A percentile compares a stretch with the other conserved stretches of the same genome.
phyloP scores from a whole-genome alignment of 176 grass and related monocot species.

The Oryza punctata region DNA sequence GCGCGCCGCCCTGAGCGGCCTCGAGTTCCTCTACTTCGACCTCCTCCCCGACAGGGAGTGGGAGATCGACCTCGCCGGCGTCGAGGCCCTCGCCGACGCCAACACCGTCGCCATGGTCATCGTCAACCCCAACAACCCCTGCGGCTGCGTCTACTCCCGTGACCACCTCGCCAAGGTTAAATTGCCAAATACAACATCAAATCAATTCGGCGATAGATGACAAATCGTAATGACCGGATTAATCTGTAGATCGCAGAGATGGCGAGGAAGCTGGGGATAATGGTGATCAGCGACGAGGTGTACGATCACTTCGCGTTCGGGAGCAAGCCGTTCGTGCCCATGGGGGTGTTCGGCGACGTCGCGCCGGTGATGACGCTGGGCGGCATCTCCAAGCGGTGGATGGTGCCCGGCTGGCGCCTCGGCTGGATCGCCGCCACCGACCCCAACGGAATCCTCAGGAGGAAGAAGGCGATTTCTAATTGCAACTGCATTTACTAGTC shows the following conservation, averaged over 20 bases:
- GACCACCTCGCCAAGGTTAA: slow-evolving; percentile 42
- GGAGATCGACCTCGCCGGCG: slow-evolving; percentile 56
- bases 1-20: slow-evolving; percentile 24
- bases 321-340: slow-evolving; percentile 64
- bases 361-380: slow-evolving; percentile 76
- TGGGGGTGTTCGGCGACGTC: slow-evolving; percentile 59
- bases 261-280: slow-evolving; percentile 61
- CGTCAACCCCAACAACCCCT: slow-evolving; percentile 57
- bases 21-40: slow-evolving; percentile 46
- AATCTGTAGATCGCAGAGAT: slow-evolving; percentile 58
- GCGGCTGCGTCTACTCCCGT: slow-evolving; percentile 52
- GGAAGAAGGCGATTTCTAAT: slow-evolving; percentile 51
- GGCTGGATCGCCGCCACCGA: slow-evolving; percentile 77
- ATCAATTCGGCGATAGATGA: too few relatives aligned
- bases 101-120: slow-evolving; percentile 57
- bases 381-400: slow-evolving; percentile 83
- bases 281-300: slow-evolving; percentile 76
- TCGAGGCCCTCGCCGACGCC: slow-evolving; percentile 56
- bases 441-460: slow-evolving; percentile 57
- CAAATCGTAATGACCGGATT: not conserved
- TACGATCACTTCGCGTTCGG: slow-evolving; percentile 69
- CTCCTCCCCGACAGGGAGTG: slow-evolving; percentile 52
- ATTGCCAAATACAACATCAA: too few relatives aligned
- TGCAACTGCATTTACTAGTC: too few relatives aligned
- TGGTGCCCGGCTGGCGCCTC: slow-evolving; percentile 81